Evolutionary conservation across 2,329 filamentous ascomycete genomes (phyloP).

Genomic region (Hortaea werneckii): DNA sequence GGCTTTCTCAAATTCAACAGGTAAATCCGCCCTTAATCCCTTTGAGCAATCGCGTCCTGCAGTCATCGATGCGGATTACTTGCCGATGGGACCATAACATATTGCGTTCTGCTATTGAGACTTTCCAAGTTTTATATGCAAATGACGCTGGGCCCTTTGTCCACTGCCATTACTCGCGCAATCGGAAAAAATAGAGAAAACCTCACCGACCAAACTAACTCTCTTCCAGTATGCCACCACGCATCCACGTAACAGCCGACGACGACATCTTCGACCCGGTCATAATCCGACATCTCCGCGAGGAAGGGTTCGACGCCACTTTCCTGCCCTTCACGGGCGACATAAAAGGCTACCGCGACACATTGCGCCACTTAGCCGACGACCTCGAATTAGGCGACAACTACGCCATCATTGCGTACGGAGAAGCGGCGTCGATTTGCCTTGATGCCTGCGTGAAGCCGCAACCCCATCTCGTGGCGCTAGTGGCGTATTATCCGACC

Average conservation of each 20-base stretch:
- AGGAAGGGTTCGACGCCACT: constrained; percentile 33
- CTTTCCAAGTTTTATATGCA: too few species aligned
- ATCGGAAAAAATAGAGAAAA: not conserved
- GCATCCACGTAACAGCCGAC: constrained; percentile 31
- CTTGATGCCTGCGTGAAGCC: constrained; percentile 33
- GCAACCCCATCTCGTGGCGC: constrained; percentile 28
- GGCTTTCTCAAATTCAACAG: constrained; percentile 20
- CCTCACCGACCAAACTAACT: not conserved
- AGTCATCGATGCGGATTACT: too few species aligned
- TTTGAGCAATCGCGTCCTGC: not conserved
- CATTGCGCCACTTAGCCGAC: constrained; percentile 28
- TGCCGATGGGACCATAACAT: too few species aligned
- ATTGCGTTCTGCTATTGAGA: too few species aligned
- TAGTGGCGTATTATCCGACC: constrained; percentile 35
- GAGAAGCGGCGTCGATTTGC: constrained; percentile 30
- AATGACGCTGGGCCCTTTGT: too few species aligned
- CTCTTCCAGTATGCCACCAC: constrained; percentile 11
- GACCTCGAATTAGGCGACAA: constrained; percentile 25
- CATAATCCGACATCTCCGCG: constrained; percentile 30
- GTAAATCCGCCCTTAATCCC: constrained; percentile 3
- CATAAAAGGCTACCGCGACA: constrained; percentile 21
- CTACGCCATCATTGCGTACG: constrained; percentile 29
- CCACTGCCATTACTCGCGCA: not conserved
- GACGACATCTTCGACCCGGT: constrained; percentile 28
- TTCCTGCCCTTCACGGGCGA: constrained; percentile 25